These are phyloP conservation scores for Xerocomus brunneocitrinus DNA, from an alignment of 768 basidiomycete genomes.

Conservation along the genomic window DNA sequence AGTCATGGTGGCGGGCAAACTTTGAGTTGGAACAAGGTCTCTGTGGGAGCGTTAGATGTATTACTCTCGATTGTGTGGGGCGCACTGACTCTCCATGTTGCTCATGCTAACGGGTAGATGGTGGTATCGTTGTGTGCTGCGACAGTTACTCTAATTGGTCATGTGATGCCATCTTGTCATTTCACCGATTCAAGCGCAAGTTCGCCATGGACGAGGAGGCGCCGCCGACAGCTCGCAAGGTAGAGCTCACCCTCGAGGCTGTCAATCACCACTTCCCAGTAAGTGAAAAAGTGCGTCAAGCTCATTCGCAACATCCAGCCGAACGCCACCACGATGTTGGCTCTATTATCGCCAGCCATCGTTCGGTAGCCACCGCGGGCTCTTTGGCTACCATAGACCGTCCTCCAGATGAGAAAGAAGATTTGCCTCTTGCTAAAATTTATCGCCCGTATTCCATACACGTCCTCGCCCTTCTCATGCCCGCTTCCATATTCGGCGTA, in stretches of 20 bases:
- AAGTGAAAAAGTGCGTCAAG: slow-evolving; percentile 1
- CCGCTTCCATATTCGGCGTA: slow-evolving; percentile 80
- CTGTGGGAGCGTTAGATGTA: slow-evolving; percentile 38
- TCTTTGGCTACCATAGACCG: slow-evolving; percentile 41
- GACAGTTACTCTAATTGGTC: not conserved
- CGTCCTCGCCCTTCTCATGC: slow-evolving; percentile 67
- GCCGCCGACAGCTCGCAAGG: not conserved
- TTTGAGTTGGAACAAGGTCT: slow-evolving; percentile 98
- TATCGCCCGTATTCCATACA: slow-evolving; percentile 56
- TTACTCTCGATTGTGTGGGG: not conserved
- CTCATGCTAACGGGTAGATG: slow-evolving; percentile 48
- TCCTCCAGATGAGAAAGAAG: slow-evolving; percentile 34
- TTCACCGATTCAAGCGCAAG: not conserved
- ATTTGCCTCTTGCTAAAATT: slow-evolving; percentile 32
- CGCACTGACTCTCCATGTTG: slow-evolving; percentile 80
- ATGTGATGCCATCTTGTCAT: not conserved
- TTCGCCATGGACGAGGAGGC: slow-evolving; percentile 3
- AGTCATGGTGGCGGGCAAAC: slow-evolving; percentile 37
- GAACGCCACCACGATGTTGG: slow-evolving; percentile 28
- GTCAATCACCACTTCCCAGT: not conserved
- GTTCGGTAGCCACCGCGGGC: slow-evolving; percentile 29
- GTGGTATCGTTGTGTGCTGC: not conserved
- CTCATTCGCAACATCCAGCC: not conserved
- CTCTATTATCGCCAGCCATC: slow-evolving; percentile 33
- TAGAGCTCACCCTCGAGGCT: not conserved